These are phyloP conservation scores for Prosopis cineraria DNA, from an alignment of 306 rosid species.

Conservation along the genomic window DNA sequence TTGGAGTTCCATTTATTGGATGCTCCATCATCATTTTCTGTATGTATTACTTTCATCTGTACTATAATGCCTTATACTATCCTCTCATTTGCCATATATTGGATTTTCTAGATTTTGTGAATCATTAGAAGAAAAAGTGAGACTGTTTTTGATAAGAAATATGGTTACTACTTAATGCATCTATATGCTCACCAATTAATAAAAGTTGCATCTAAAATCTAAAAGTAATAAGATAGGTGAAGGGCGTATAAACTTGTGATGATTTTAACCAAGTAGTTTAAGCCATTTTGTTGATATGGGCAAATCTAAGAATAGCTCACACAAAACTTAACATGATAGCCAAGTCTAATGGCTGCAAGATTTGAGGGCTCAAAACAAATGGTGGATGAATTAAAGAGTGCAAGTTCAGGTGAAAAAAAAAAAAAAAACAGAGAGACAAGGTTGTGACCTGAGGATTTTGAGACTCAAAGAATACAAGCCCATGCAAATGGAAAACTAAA, in stretches of 20 bases:
- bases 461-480: no score
- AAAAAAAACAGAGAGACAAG: background rate
- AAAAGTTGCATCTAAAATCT: background rate
- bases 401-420: background rate
- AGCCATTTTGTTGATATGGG: background rate
- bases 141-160: constrained; percentile 1
- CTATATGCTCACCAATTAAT: constrained; percentile 19
- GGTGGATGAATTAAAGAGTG: background rate
- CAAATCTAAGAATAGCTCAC: background rate
- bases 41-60: constrained; percentile 46
- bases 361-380: background rate
- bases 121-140: background rate
- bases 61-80: constrained; percentile 26
- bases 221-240: background rate
- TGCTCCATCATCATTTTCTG: constrained; percentile 85
- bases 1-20: constrained; percentile 78
- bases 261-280: background rate
- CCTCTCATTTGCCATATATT: constrained; percentile 22
- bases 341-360: background rate
- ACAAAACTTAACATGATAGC: background rate
- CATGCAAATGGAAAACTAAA: no score
- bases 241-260: background rate
- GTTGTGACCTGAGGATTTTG: background rate
- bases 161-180: constrained; percentile 4
- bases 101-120: background rate